A percentile compares a stretch with the other conserved stretches of the same genome.
Conservation (phyloP, 1,284 basidiomycete species). For the Papiliotrema laurentii region DNA sequence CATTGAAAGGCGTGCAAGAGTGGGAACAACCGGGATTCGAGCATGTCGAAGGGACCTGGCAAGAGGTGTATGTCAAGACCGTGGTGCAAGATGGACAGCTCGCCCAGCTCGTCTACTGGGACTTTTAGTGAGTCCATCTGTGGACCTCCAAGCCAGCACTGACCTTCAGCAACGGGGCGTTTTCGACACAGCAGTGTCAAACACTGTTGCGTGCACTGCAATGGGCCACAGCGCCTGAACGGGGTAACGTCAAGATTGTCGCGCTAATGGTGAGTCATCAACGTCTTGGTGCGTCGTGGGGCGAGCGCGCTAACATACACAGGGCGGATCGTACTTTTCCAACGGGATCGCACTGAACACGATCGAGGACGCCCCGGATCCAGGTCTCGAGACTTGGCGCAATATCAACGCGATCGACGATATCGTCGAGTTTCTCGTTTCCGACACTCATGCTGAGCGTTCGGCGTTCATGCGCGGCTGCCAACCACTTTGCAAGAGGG, state of each 20-base stretch:
- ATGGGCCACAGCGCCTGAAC: constrained; percentile 38
- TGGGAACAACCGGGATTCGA: constrained; percentile 38
- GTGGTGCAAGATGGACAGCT: constrained; percentile 30
- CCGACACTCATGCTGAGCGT: constrained; percentile 25
- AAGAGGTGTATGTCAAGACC: constrained; percentile 49
- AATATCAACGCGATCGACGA: constrained; percentile 52
- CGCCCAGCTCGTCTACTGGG: constrained; percentile 48
- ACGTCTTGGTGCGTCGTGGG: no score
- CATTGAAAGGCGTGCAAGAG: constrained; percentile 40
- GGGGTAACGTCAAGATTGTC: constrained; percentile 43
- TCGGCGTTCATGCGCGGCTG: constrained; percentile 40
- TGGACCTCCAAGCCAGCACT: neutral
- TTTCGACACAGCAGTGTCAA: constrained; percentile 48
- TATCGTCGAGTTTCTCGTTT: constrained; percentile 43
- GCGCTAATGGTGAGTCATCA: constrained; percentile 43
- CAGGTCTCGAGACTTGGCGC: constrained; percentile 49
- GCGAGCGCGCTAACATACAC: neutral
- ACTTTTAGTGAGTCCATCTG: constrained; percentile 47
- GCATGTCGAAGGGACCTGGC: constrained; percentile 43
- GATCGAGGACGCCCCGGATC: constrained; percentile 47
- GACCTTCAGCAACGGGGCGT: constrained; percentile 47
- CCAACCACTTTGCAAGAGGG: constrained; percentile 42
- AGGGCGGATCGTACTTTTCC: constrained; percentile 49
- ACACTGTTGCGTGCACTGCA: constrained; percentile 44
- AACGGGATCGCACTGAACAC: constrained; percentile 53